Base-by-base conservation (phyloP, 257 asterid species). In the Penstemon newberryi region DNA sequence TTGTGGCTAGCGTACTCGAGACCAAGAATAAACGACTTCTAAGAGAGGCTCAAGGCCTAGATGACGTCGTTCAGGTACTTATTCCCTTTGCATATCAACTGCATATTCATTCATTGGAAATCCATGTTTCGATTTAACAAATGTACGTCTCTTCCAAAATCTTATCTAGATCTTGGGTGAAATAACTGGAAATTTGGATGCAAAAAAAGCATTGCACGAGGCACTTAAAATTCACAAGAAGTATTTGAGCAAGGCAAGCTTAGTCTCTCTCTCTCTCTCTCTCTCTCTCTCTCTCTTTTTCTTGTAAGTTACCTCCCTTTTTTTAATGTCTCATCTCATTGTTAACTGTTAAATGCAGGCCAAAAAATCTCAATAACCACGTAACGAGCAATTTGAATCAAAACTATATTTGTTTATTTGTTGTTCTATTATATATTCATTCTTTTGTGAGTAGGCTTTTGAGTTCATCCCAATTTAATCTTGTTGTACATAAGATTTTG, bases 1-100 rank as follows among this genome's bases (percentile, higher is more conserved):
- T 92, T 49, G 98, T 82, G 72, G 98, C 98, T 41, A 81, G 96
- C 77, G 98, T 92, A 51, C 90, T 92, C 6, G 96, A 92, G 86
- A 82, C 87, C 70, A 92, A 86, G 85, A 89, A 88, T 65, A 92
- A 88, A 75, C 84, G 71, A 66, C 93, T 92, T 61, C 71, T 88
- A 6, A 84, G 70, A 72, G 97, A 92, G 81, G 98, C 98, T 57
- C 93, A 89, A 75, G 98, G 98, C 63, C 71, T 92, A 19, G 98
- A 92, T 77, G 98, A 92, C 61, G 93, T 92, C 12, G 97, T 86
- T 65, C 76, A 88, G 89, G 98, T 90, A 79, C 69, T 59, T 46
- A 12, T 38, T 52, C 55, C 61, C 68, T 10, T 40, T 33, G 49
- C 3, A 10, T 50, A 1, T 13, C 15, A 6, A 12, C 33, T 41